Conservation (phyloP, 768 basidiomycete genomes). For the Scleroderma bovista region DNA sequence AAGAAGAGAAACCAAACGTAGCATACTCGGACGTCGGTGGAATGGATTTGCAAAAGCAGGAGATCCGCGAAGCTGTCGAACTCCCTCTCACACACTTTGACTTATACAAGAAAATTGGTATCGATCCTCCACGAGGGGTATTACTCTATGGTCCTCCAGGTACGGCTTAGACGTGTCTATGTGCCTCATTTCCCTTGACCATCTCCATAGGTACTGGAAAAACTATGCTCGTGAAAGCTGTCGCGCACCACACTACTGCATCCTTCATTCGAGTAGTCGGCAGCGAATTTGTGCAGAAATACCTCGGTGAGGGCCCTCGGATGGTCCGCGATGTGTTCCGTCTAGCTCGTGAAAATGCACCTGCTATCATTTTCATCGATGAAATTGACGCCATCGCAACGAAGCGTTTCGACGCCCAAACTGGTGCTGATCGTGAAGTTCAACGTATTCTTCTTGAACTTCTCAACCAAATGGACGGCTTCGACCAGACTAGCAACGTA, state of each 20-base stretch:
- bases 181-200: slow-evolving; percentile 2
- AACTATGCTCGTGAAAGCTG: slow-evolving; percentile 99
- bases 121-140: slow-evolving; percentile 97
- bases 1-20: slow-evolving; percentile 94
- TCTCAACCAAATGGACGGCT: slow-evolving; percentile 99
- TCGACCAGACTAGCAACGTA: slow-evolving; percentile 97
- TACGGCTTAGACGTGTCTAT: slow-evolving; percentile 25
- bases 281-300: slow-evolving; percentile 99
- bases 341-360: slow-evolving; percentile 93
- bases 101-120: slow-evolving; percentile 98
- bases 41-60: slow-evolving; percentile 97
- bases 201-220: slow-evolving; percentile 83
- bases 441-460: slow-evolving; percentile 97
- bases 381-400: slow-evolving; percentile 99
- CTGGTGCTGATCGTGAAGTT: slow-evolving; percentile 97
- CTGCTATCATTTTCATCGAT: slow-evolving; percentile 99
- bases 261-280: slow-evolving; percentile 98
- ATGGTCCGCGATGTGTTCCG: slow-evolving; percentile 99
- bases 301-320: slow-evolving; percentile 96
- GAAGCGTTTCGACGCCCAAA: slow-evolving; percentile 99
- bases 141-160: slow-evolving; percentile 96
- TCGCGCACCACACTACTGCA: slow-evolving; percentile 95
- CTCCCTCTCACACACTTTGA: slow-evolving; percentile 96
- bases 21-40: slow-evolving; percentile 93
- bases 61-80: slow-evolving; percentile 97